Evolutionary conservation across 306 rosid genomes (phyloP).

Genomic region (Malus sylvestris): DNA sequence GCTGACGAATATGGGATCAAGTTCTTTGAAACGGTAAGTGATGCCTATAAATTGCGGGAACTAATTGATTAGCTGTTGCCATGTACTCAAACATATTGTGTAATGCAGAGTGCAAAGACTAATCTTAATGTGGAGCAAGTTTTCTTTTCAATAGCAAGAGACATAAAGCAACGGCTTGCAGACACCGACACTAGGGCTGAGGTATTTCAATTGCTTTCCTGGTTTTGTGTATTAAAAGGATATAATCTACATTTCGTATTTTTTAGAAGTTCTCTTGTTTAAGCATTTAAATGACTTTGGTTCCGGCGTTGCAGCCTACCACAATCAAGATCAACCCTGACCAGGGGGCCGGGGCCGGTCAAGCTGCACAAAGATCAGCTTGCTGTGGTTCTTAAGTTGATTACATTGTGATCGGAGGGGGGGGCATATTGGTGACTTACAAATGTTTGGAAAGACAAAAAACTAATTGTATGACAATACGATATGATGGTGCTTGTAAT

Average conservation of each 20-base stretch:
- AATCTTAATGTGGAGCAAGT: constrained; percentile 90
- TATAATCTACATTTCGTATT: neutral
- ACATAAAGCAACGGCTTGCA: constrained; percentile 82
- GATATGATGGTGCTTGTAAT: constrained; percentile 41
- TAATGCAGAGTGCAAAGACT: constrained; percentile 82
- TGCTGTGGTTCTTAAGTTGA: constrained; percentile 67
- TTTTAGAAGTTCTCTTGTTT: neutral
- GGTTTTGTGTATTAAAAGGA: neutral
- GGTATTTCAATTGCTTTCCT: constrained; percentile 31
- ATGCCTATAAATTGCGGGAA: constrained; percentile 5
- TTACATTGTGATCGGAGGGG: constrained; percentile 7
- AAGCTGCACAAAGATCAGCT: constrained; percentile 52
- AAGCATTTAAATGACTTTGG: neutral
- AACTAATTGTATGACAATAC: constrained; percentile 40
- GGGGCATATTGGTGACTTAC: constrained; percentile 17
- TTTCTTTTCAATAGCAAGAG: constrained; percentile 85
- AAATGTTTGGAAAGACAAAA: constrained; percentile 16
- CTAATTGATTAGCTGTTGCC: neutral
- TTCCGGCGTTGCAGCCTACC: constrained; percentile 47
- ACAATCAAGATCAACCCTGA: constrained; percentile 66
- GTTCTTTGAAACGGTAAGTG: constrained; percentile 93
- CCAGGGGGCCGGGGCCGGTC: constrained; percentile 45
- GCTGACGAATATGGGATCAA: constrained; percentile 93
- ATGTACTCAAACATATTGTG: constrained; percentile 9
- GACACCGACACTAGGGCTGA: constrained; percentile 61